phyloP scores from a whole-genome alignment of 169 alveolate genomes.

The Eimeria maxima region DNA sequence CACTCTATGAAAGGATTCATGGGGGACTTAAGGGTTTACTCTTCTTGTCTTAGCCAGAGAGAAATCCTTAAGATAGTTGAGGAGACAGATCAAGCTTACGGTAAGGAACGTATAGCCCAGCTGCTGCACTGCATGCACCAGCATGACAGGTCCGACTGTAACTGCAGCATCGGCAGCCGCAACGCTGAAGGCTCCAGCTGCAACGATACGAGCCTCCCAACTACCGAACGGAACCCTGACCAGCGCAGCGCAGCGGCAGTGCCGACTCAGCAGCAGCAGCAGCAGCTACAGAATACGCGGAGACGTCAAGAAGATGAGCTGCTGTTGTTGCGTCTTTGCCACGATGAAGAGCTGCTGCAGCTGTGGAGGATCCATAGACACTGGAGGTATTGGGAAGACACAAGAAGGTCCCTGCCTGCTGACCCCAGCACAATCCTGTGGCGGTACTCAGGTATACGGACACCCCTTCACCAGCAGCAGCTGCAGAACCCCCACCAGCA shows the following conservation, averaged over 20 bases:
- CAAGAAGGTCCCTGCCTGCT: conserved; percentile 35
- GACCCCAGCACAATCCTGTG: conserved; percentile 64
- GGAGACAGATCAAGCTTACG: conserved; percentile 24
- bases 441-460: conserved; percentile 46
- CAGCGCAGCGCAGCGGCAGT: neutral
- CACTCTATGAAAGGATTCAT: conserved; percentile 58
- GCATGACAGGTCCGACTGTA: neutral
- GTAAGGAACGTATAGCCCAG: conserved; percentile 56
- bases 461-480: conserved; percentile 46
- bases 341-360: conserved; percentile 43
- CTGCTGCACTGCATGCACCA: conserved; percentile 61
- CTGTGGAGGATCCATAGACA: conserved; percentile 59
- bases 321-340: conserved; percentile 53
- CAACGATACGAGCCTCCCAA: neutral
- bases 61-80: neutral
- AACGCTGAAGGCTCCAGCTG: neutral
- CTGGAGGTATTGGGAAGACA: conserved; percentile 63
- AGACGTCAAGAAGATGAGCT: conserved; percentile 5
- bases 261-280: conserved; percentile 2
- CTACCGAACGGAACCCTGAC: neutral
- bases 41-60: conserved; percentile 14
- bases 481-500: conserved; percentile 29
- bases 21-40: conserved; percentile 39
- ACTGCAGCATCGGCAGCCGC: neutral
- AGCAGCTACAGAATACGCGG: conserved; percentile 24